Percentiles rank a stretch among this genome's conserved stretches.
Evolutionary conservation across 202 grass and related monocot genomes (phyloP).

Genomic region (Musa balbisiana): DNA sequence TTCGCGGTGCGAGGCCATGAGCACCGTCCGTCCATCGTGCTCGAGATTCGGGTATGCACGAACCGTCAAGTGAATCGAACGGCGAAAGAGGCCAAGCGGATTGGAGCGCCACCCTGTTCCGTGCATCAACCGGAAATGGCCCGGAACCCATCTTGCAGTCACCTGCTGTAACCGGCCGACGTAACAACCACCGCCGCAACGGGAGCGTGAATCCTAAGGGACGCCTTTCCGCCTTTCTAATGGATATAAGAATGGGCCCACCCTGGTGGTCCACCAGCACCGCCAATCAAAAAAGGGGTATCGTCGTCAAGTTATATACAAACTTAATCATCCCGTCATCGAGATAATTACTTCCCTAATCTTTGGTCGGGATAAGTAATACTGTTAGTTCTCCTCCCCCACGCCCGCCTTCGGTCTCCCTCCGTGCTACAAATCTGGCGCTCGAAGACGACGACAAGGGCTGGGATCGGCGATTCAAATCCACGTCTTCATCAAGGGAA

Average conservation of each 20-base stretch:
- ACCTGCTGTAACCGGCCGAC: background rate
- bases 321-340: background rate
- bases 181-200: no score
- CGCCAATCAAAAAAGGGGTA: no score
- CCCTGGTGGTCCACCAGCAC: no score
- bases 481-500: background rate
- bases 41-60: background rate
- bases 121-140: background rate
- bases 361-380: background rate
- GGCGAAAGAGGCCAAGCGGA: background rate
- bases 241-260: no score
- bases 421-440: constrained; percentile 8
- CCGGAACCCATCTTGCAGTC: background rate
- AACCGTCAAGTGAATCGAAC: background rate
- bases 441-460: background rate
- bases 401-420: background rate
- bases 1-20: background rate
- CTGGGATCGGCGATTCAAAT: background rate
- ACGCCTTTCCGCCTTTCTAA: no score
- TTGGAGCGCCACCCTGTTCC: no score
- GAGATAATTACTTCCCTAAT: background rate
- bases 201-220: no score
- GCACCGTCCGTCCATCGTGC: background rate
- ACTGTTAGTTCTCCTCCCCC: background rate
- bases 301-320: no score